phyloP scores from a whole-genome alignment of 139 green algal genomes.

The Edaphochlamys debaryana region DNA sequence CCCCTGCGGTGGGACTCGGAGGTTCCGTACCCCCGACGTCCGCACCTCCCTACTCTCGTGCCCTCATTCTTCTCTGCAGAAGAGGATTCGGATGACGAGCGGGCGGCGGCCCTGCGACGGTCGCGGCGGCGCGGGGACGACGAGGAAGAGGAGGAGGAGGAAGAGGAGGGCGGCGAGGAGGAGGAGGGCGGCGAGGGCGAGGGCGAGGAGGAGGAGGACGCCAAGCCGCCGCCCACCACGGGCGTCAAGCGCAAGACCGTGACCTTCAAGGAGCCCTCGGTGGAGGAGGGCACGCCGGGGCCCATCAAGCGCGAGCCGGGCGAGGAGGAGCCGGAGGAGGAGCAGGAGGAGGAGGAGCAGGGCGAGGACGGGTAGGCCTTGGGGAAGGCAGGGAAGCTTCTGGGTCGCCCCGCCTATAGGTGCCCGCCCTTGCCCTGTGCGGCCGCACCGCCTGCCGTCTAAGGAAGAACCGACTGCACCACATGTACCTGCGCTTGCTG shows the following conservation, averaged over 20 bases:
- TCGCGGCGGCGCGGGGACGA: background rate
- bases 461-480: too few relatives aligned
- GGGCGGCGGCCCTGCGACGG: background rate
- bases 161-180: background rate
- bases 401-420: too few relatives aligned
- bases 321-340: slow-evolving; percentile 22
- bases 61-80: background rate
- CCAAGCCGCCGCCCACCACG: background rate
- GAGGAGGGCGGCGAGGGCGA: background rate
- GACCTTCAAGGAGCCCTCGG: slow-evolving; percentile 7
- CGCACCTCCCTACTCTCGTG: too few relatives aligned
- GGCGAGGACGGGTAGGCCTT: background rate
- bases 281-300: background rate
- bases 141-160: background rate
- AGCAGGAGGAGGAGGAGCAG: slow-evolving; percentile 26
- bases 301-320: background rate
- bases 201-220: slow-evolving; percentile 28
- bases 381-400: too few relatives aligned
- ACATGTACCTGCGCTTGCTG: too few relatives aligned
- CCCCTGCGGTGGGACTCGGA: too few relatives aligned
- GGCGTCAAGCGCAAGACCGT: slow-evolving; percentile 13
- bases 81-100: slow-evolving; percentile 10
- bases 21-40: too few relatives aligned
- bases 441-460: too few relatives aligned
- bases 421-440: too few relatives aligned